Base-by-base conservation (phyloP, 2,329 filamentous ascomycete genomes). In the Emericellopsis cladophorae region DNA sequence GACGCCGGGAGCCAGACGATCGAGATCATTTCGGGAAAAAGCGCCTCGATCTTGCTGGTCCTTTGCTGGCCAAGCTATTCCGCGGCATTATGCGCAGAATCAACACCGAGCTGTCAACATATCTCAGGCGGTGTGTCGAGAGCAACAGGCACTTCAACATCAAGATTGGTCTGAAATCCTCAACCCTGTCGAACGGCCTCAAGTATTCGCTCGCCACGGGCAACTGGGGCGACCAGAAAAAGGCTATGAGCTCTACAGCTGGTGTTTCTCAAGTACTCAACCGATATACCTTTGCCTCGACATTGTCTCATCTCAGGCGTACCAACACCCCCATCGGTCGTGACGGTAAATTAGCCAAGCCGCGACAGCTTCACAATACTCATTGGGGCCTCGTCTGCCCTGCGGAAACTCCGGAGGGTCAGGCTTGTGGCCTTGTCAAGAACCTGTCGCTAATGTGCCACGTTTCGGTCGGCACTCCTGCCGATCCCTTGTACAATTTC, bases 161-260 rank as follows among this genome's bases (percentile, higher is more conserved):
- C 34, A 85, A 85, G 12, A 76, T 95, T 44, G 92, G 88, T 50
- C 83, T 96, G 54, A 96, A 95, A 67, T 81, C 84, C 18, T 83
- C 80, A 46, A 95, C 92, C 16, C 73, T 98, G 49, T 94, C 89
- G 16, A 93, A 92, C 56, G 92, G 90, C 39, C 66, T 98, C 49
- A 95, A 95, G 58, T 98, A 98, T 64, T 95, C 92, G 40, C 71
- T 98, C 46, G 90, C 92, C 22, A 98, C 92, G 12, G 92, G 92
- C 49, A 98, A 98, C 64, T 98, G 92, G 93, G 93, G 92, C 55
- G 92, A 98, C 50, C 92, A 98, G 68, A 98, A 96, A 74, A 98
- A 96, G 69, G 89, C 92, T 16, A 84, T 85, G 52, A 90, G 83
- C 51, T 86, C 89, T 1, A 96, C 93, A 48, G 92, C 92, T 37